Evolutionary conservation across 2,329 filamentous ascomycete genomes (phyloP), one percentile per base, ranked within the genome.

Genomic region (Claviceps digitariae): DNA sequence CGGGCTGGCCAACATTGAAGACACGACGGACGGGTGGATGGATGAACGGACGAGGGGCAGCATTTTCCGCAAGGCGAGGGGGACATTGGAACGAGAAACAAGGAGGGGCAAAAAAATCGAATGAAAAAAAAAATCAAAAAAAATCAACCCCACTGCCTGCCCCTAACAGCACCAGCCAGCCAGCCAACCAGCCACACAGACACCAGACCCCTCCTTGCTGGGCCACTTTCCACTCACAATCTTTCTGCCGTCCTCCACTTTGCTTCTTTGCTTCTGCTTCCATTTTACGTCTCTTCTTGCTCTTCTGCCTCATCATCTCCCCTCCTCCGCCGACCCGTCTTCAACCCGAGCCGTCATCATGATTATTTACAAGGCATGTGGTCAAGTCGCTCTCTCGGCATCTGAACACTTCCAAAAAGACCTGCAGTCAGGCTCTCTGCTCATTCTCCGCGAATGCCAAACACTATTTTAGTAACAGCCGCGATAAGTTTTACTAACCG

Each of bases 291-390:
- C n/a, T 47, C 34, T 38, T 48, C 36, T 48, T 52, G 46, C 45
- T 58, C 58, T 58, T 45, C 40, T 17, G 25, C 50, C 43, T 56
- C 52, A 48, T 46, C 50, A 50, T 58, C 53, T 45, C 56, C 52
- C 56, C 50, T 54, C 55, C 55, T 55, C 12, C 44, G 57, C 52
- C 57, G 52, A 46, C 6, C 13, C 56, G 52, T 55, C 56, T 58
- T 29, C 17, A 41, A 40, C 50, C n/a, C 40, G 53, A 63, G 66
- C 69, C 71, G 72, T 65, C 78, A 85, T 73, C 64, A 88, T 88
- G 84, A 77, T 86, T 69, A 86, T 88, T 67, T 87, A 70, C 81
- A 83, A 76, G 72, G 84, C 86, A 70, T 56, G 74, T 41, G 25
- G 15, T 17, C 31, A n/a, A 13, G 10, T 27, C 17, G 8, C 12